phyloP scores from a whole-genome alignment of 2,329 filamentous ascomycete genomes.

The Pezicula carpinea region DNA sequence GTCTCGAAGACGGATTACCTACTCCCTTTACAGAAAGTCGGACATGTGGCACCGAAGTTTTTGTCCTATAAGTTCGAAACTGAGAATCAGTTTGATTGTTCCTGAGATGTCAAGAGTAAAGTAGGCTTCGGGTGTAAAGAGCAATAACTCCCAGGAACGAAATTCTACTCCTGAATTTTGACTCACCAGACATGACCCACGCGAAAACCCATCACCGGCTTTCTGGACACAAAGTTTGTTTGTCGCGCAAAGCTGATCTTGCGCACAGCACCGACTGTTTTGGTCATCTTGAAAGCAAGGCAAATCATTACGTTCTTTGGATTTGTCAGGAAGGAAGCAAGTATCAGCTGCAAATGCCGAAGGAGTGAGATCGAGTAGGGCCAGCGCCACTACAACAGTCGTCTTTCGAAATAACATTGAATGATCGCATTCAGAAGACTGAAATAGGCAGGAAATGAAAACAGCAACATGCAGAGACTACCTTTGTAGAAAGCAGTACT shows the following conservation, averaged over 20 bases:
- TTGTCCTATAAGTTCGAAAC: no score
- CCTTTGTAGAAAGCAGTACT: not conserved
- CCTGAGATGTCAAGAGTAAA: no score
- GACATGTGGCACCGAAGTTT: constrained; percentile 10
- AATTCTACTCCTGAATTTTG: no score
- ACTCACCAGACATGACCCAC: constrained; percentile 13
- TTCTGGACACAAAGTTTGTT: constrained; percentile 15
- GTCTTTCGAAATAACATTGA: constrained; percentile 7
- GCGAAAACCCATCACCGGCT: constrained; percentile 3
- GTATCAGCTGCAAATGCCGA: not conserved
- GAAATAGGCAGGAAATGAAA: not conserved
- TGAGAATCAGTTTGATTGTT: no score
- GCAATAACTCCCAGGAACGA: no score
- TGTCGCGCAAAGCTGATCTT: constrained; percentile 11
- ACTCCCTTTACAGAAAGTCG: constrained; percentile 13
- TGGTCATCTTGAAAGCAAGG: constrained; percentile 10
- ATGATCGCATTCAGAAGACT: not conserved
- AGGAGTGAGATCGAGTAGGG: constrained; percentile 4
- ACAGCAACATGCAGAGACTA: not conserved
- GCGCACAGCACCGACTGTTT: constrained; percentile 12
- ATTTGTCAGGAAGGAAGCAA: constrained; percentile 12
- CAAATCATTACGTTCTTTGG: constrained; percentile 5
- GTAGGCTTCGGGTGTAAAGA: no score
- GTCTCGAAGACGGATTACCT: not conserved
- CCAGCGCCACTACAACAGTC: constrained; percentile 3